phyloP scores from a whole-genome alignment of 768 basidiomycete genomes.

The Strobilomyces confusus region DNA sequence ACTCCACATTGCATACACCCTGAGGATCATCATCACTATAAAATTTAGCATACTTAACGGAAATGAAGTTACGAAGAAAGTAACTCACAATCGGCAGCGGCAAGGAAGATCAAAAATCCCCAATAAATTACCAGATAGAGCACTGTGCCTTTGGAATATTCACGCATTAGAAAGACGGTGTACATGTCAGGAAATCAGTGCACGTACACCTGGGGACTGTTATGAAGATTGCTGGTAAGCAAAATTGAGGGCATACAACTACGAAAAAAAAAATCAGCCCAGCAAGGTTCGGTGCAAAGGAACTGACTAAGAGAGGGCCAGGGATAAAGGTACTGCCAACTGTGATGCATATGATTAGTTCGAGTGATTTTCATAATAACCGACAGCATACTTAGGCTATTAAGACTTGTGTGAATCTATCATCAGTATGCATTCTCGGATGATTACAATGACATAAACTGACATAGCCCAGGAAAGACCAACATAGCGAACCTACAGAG shows the following conservation, averaged over 20 bases:
- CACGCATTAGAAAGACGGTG: not conserved
- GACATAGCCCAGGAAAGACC: conserved; percentile 5
- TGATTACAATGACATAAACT: not conserved
- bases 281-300: not conserved
- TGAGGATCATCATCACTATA: not conserved
- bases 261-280: not conserved
- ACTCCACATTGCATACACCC: conserved; percentile 3
- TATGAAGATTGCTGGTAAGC: not conserved
- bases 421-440: not conserved
- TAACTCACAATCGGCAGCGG: not conserved
- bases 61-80: not conserved
- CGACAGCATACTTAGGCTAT: not conserved
- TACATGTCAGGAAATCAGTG: not conserved
- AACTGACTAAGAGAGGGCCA: not conserved
- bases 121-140: not conserved
- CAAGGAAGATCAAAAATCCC: not conserved
- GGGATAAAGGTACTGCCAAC: not conserved
- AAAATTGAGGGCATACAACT: not conserved
- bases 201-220: conserved; percentile 6
- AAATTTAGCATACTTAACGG: not conserved
- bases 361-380: not conserved
- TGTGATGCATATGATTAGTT: not conserved
- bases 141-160: not conserved
- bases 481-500: not conserved
- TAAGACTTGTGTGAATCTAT: not conserved